Conservation (phyloP, 495 filamentous ascomycete genomes). For the Penicillium longicatenatum region DNA sequence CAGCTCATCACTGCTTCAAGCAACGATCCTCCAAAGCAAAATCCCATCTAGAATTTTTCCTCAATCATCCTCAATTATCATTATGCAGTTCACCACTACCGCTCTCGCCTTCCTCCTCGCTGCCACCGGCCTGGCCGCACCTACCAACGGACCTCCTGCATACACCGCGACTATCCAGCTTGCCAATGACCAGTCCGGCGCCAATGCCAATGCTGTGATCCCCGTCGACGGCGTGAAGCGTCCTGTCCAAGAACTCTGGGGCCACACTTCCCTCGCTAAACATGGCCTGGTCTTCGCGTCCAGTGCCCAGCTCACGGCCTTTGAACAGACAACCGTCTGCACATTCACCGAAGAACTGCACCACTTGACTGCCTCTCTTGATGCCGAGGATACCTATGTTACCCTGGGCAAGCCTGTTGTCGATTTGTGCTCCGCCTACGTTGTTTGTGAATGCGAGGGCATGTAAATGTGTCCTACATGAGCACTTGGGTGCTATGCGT, state of each 20-base stretch:
- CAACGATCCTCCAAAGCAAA: not conserved
- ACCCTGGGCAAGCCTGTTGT: slow-evolving; percentile 11
- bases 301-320: slow-evolving; percentile 22
- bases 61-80: slow-evolving; percentile 1
- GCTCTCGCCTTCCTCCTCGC: slow-evolving; percentile 21
- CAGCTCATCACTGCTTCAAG: not conserved
- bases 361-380: slow-evolving; percentile 3
- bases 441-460: slow-evolving; percentile 23
- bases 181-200: slow-evolving; percentile 25
- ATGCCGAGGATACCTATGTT: slow-evolving; percentile 14
- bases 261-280: slow-evolving; percentile 18
- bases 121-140: slow-evolving; percentile 13
- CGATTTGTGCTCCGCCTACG: slow-evolving; percentile 23
- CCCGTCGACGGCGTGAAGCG: slow-evolving; percentile 25
- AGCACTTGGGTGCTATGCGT: not conserved
- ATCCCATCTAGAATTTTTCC: not conserved
- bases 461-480: slow-evolving; percentile 9
- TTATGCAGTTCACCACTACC: slow-evolving; percentile 22
- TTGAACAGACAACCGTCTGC: slow-evolving; percentile 23
- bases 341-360: slow-evolving; percentile 17
- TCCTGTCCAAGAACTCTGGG: slow-evolving; percentile 28
- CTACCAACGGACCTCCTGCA: not conserved
- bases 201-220: slow-evolving; percentile 19
- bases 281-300: slow-evolving; percentile 29
- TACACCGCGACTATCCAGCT: slow-evolving; percentile 23